Evolutionary conservation across 2,329 filamentous ascomycete species (phyloP), one percentile per base, ranked within the genome.

Genomic region (Botryotinia calthae): DNA sequence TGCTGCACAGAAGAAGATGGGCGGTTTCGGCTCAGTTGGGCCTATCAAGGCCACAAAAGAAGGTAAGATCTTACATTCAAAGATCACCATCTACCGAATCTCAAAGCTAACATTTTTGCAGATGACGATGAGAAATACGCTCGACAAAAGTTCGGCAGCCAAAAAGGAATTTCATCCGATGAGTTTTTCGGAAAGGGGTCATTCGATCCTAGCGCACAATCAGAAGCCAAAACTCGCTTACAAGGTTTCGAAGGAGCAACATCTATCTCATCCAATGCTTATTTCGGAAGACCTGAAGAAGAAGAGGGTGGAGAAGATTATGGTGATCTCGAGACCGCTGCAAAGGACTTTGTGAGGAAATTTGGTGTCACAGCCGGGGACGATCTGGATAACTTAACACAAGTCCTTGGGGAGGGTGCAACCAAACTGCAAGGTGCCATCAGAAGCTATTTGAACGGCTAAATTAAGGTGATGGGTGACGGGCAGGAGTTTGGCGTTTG

Each of bases 121-220:
- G 89, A 89, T 75, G 94, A 98, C 73, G 90, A 91, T 71, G 90
- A 98, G 79, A 90, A 89, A 80, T 97, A 93, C 81, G 94, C 95
- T 9, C 92, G 93, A 79, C 85, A 88, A 80, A 97, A 97, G 83
- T 99, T 99, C 80, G 95, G 95, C 74, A 84, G 83, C 61, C 96
- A 99, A 82, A 98, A 98, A 86, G 93, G 93, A 78, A 99, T 99
- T 77, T 98, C 94, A 0, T 98, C 95, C 0, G 96, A 99, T 82
- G 96, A 99, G 82, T 99, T 97, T 87, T 99, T 99, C 81, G 94
- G 95, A 79, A 95, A 96, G 82, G 93, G 94, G 70, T 85, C 88
- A 72, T 98, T 91, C 82, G 95, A 99, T 81, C 90, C 95, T 54
- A 87, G 86, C 72, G 89, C 91, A 14, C 92, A 96, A 81, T 86